phyloP scores from a whole-genome alignment of 768 basidiomycete genomes.

The Termitomyces sp. region DNA sequence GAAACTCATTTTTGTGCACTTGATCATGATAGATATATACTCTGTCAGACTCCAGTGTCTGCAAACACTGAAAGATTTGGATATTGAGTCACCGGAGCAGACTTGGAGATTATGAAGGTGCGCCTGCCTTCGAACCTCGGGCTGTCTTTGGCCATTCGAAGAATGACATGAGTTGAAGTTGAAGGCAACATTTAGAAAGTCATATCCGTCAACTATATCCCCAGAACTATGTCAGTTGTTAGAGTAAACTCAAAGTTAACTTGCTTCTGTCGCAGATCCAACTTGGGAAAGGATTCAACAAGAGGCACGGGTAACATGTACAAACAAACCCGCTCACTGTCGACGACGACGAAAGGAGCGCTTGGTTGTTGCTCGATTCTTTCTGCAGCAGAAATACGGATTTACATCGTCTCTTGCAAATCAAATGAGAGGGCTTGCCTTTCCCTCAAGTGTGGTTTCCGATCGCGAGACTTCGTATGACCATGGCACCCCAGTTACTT shows the following conservation, averaged over 20 bases:
- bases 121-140: neutral
- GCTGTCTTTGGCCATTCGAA: neutral
- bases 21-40: too few species aligned
- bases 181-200: neutral
- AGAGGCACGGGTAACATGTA: constrained; percentile 20
- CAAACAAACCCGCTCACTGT: constrained; percentile 38
- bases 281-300: neutral
- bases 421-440: constrained; percentile 57
- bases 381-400: constrained; percentile 5
- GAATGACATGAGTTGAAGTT: neutral
- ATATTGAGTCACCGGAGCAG: neutral
- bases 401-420: neutral
- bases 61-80: too few species aligned
- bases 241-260: too few species aligned
- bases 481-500: constrained; percentile 51
- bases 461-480: constrained; percentile 56
- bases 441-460: constrained; percentile 40
- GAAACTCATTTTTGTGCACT: too few species aligned
- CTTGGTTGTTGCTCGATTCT: constrained; percentile 10
- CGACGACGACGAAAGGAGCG: constrained; percentile 33
- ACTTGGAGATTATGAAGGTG: neutral
- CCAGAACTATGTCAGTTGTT: neutral
- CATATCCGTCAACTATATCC: too few species aligned
- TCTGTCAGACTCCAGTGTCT: too few species aligned
- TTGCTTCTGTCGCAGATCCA: neutral